Evolutionary conservation across 768 basidiomycete species (phyloP).

Genomic region (Lactarius psammicola): DNA sequence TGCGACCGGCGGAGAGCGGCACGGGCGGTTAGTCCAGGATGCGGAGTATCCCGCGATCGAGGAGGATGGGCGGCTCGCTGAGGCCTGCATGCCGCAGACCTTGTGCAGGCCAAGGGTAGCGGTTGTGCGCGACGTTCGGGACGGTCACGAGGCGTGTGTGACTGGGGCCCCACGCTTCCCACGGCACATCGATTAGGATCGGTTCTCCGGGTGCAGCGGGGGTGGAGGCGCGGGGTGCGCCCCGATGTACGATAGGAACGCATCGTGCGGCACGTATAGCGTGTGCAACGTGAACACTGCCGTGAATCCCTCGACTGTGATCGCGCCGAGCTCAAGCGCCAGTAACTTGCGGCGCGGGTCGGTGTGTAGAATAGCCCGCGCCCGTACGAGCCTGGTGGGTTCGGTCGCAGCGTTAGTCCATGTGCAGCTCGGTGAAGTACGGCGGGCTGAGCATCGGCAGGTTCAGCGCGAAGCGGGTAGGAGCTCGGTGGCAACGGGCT

Average conservation of each 20-base stretch:
- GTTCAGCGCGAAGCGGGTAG: not conserved
- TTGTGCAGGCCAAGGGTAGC: not conserved
- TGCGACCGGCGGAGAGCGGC: not conserved
- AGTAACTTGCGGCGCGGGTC: not conserved
- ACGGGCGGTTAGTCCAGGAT: not conserved
- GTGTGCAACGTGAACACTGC: not conserved
- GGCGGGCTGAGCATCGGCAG: not conserved
- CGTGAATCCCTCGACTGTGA: not conserved
- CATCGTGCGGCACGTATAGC: not conserved
- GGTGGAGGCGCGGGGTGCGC: not conserved
- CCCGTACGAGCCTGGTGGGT: not conserved
- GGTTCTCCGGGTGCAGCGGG: not conserved
- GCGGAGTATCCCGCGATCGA: not conserved
- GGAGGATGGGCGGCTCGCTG: not conserved
- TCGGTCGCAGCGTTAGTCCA: not conserved
- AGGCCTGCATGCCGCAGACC: slow-evolving; percentile 4
- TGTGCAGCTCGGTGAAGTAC: not conserved
- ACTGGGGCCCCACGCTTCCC: not conserved
- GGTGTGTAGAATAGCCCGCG: not conserved
- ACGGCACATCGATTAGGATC: not conserved
- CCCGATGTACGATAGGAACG: not conserved
- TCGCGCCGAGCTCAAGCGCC: not conserved
- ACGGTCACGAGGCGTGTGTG: not conserved
- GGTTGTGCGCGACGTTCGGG: not conserved
- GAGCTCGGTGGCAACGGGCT: not conserved